phyloP scores from a whole-genome alignment of 176 grass and related monocot genomes.

The Stipa capillata region DNA sequence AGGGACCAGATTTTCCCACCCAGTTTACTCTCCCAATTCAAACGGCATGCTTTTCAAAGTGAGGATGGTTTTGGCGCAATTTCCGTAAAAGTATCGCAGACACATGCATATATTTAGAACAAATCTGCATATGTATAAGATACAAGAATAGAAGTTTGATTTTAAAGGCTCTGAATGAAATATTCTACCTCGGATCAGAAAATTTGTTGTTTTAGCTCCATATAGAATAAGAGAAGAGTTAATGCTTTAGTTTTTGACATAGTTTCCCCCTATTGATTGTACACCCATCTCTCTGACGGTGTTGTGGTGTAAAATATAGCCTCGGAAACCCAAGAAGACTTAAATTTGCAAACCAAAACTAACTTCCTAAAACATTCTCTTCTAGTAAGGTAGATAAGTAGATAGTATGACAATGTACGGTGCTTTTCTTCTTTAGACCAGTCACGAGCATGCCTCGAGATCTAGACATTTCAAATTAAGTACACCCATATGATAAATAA shows the following conservation, averaged over 20 bases:
- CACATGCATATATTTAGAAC: constrained; percentile 1
- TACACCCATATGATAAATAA: not conserved
- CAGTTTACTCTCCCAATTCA: constrained; percentile 1
- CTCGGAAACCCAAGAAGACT: not conserved
- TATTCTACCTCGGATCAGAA: not conserved
- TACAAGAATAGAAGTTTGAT: not conserved
- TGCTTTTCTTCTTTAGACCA: too few species aligned
- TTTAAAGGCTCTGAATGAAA: constrained; percentile 2
- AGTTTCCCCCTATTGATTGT: not conserved
- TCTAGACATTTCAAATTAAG: not conserved
- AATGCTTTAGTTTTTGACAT: not conserved
- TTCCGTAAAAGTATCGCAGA: too few species aligned
- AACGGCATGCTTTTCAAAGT: too few species aligned
- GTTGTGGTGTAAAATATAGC: not conserved
- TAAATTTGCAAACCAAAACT: not conserved
- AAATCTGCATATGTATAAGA: not conserved
- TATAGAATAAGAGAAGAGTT: not conserved
- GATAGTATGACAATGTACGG: too few species aligned
- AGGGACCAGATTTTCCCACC: not conserved
- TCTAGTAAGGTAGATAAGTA: too few species aligned
- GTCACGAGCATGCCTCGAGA: not conserved
- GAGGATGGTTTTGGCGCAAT: too few species aligned
- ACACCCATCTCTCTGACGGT: not conserved
- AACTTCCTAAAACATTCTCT: not conserved
- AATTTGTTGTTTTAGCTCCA: not conserved